Base-by-base conservation (phyloP, 2,329 filamentous ascomycete species). In the Cordyceps farinosa region DNA sequence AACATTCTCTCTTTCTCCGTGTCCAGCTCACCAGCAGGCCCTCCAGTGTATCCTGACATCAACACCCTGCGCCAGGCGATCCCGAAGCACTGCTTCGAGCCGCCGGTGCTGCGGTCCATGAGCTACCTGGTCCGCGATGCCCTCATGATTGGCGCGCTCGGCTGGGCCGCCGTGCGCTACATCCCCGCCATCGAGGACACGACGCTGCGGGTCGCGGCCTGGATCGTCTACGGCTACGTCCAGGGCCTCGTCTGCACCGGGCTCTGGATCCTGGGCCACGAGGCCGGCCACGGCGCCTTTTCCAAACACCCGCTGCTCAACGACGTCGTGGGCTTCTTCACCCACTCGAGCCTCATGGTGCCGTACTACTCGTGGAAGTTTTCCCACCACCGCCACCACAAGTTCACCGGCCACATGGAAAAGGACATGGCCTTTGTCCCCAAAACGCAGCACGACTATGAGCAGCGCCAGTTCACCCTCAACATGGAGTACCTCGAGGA, bases 341-440 rank as follows among this genome's bases (percentile, higher is more conserved):
- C 86, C n/a, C 88, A 91, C 79, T 88, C 85, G 7, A 78, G 82
- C 64, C 79, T 90, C 45, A 74, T 88, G 66, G 87, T 89, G 2
- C 89, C 89, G 3, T 91, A 87, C 77, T 90, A 90, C 77, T 86
- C 84, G 55, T 91, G 88, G 88, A 87, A 89, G 76, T 86, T 86
- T 72, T 87, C 84, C 38, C 89, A 91, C 74, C 82, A 83, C 64
- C 83, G 87, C 57, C 89, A 91, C 75, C 89, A 91, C 77, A 84
- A 83, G 67, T 88, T 84, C 75, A 86, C 85, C 51, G 86, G 86
- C 67, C 83, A 90, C 76, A 86, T 89, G 77, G 82, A 86, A 64
- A 87, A 86, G 77, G 87, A 90, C 72, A 87, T 86, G 72, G 85
- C 82, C 27, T 88, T 87, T 65, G 85, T 88, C 17, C 86, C 86